phyloP scores from a whole-genome alignment of 2,329 filamentous ascomycete genomes.

The Seiridium unicorne region DNA sequence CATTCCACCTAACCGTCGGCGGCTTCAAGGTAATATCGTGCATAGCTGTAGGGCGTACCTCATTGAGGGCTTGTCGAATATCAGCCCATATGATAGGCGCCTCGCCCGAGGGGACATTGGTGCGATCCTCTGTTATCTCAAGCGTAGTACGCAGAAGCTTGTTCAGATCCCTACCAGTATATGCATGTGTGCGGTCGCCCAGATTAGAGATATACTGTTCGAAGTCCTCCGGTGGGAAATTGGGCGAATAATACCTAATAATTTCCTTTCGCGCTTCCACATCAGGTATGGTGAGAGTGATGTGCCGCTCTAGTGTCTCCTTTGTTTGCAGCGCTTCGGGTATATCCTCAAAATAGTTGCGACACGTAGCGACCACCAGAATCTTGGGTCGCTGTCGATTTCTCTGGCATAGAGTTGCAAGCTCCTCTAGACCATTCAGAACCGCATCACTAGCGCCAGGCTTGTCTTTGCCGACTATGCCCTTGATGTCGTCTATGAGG shows the following conservation, averaged over 20 bases:
- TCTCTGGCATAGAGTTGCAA: slow-evolving; percentile 39
- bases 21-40: slow-evolving; percentile 86
- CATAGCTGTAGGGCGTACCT: slow-evolving; percentile 70
- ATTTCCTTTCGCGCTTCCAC: slow-evolving; percentile 70
- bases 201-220: slow-evolving; percentile 57
- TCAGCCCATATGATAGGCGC: slow-evolving; percentile 41
- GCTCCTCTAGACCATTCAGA: slow-evolving; percentile 53
- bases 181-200: slow-evolving; percentile 80
- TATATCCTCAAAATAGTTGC: slow-evolving; percentile 69
- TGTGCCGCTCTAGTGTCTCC: slow-evolving; percentile 63
- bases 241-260: slow-evolving; percentile 56
- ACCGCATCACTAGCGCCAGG: slow-evolving; percentile 47
- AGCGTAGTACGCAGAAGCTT: slow-evolving; percentile 57
- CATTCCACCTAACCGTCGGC: slow-evolving; percentile 79
- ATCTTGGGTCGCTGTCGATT: slow-evolving; percentile 51
- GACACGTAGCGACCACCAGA: slow-evolving; percentile 71
- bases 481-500: slow-evolving; percentile 75
- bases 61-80: slow-evolving; percentile 33
- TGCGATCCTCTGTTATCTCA: slow-evolving; percentile 19
- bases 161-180: slow-evolving; percentile 75
- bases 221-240: slow-evolving; percentile 43
- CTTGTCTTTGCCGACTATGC: slow-evolving; percentile 62
- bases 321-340: slow-evolving; percentile 65
- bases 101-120: slow-evolving; percentile 11
- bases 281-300: slow-evolving; percentile 78